Base-by-base conservation (phyloP, 1,284 basidiomycete species). In the Sutorius eximius region DNA sequence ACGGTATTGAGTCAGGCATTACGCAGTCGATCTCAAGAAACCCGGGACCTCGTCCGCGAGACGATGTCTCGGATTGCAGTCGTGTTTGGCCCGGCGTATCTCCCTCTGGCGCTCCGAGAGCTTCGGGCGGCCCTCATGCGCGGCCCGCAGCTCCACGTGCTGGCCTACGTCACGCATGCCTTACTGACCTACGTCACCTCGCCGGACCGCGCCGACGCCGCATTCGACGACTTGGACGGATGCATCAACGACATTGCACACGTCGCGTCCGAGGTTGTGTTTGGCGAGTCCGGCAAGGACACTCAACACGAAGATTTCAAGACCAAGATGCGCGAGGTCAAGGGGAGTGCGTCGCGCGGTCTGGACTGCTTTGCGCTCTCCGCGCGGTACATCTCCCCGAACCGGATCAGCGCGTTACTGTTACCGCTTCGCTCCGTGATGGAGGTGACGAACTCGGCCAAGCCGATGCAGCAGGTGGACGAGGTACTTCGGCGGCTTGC, bases 241-340 rank as follows among this genome's bases (percentile, higher is more conserved):
- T 89, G 89, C 57, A 87, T 95, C 44, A 80, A 81, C 36, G 88
- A 93, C 61, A 78, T 93, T 2, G 87, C 90, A 0, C 83, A 91
- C 64, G 77, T 98, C 34, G 87, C 94, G 2, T 86, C 91, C 1
- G 96, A 98, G 66, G 96, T 98, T 53, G 82, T 98, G 51, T 98
- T 98, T 67, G 96, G 96, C 15, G 87, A 93, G 65, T 95, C 94
- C 0, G 92, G 91, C 11, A 93, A 93, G 69, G 94, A 98, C 66
- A 89, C 92, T 0, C 85, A 88, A 49, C 81, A 88, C 3, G 93
- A 96, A 62, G 95, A 90, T 27, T 97, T 95, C 83, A 93, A 89
- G 76, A 96, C 94, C 16, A 97, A 93, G 73, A 91, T 94, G 85
- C 82, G 89, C 22, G 95, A 98, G 74, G 95, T 95, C 20, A 82